Conservation (phyloP, 352 stramenopile genomes). For the Phytophthora aleatoria region DNA sequence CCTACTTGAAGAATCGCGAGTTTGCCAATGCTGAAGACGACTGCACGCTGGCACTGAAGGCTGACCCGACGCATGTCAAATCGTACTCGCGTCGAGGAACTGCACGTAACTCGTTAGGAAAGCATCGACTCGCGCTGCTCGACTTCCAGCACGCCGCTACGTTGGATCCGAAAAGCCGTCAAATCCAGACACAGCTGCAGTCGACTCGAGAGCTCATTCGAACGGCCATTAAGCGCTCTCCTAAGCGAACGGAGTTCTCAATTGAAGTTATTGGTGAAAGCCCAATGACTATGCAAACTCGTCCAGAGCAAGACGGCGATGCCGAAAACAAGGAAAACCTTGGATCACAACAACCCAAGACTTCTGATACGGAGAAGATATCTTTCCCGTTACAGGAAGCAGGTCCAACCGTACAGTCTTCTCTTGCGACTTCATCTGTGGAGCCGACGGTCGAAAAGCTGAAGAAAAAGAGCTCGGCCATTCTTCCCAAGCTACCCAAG, state of each 20-base stretch:
- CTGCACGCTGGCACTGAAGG: slow-evolving; percentile 81
- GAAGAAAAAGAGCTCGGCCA: slow-evolving; percentile 13
- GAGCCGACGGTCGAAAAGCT: not conserved
- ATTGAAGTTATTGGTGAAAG: slow-evolving; percentile 49
- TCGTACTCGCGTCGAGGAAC: slow-evolving; percentile 85
- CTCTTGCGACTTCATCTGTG: not conserved
- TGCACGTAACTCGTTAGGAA: slow-evolving; percentile 83
- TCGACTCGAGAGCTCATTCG: slow-evolving; percentile 72
- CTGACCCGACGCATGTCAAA: slow-evolving; percentile 87
- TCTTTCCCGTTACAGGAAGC: slow-evolving; percentile 9
- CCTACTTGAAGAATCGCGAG: slow-evolving; percentile 87
- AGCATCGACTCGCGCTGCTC: slow-evolving; percentile 81
- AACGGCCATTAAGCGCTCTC: slow-evolving; percentile 67
- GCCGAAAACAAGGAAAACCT: slow-evolving; percentile 28
- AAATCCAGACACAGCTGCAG: slow-evolving; percentile 62
- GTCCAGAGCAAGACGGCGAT: slow-evolving; percentile 11
- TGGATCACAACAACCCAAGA: slow-evolving; percentile 4
- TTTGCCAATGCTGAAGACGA: slow-evolving; percentile 90
- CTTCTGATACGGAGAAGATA: slow-evolving; percentile 9
- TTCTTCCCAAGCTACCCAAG: slow-evolving; percentile 62
- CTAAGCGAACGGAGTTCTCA: slow-evolving; percentile 50
- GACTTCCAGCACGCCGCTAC: slow-evolving; percentile 74
- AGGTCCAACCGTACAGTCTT: not conserved
- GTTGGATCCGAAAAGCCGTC: slow-evolving; percentile 77
- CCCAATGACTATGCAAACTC: not conserved